Evolutionary conservation across 192 early-diverging fungal genomes (phyloP).

Genomic region (Backusella luteola): DNA sequence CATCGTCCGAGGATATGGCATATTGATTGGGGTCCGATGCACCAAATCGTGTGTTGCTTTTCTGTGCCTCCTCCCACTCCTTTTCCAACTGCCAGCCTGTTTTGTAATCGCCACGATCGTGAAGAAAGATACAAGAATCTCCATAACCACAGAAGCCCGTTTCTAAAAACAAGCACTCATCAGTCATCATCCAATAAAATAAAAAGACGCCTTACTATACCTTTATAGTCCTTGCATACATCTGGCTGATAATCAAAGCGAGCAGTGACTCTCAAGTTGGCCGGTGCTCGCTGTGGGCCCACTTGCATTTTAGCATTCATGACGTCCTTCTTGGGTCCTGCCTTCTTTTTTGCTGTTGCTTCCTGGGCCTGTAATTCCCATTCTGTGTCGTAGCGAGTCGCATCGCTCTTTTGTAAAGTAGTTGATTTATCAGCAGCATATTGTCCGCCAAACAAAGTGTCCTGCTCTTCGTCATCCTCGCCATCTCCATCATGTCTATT

Average conservation of each 20-base stretch:
- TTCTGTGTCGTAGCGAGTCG: constrained; percentile 45
- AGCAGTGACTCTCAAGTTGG: constrained; percentile 75
- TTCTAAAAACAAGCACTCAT: constrained; percentile 35
- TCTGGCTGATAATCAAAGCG: constrained; percentile 98
- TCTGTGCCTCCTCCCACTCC: constrained; percentile 93
- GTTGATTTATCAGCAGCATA: constrained; percentile 32
- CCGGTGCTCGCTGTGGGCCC: constrained; percentile 69
- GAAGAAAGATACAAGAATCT: constrained; percentile 96
- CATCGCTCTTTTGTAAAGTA: constrained; percentile 33
- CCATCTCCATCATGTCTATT: constrained; percentile 29
- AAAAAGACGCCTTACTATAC: constrained; percentile 39
- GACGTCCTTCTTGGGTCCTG: constrained; percentile 36
- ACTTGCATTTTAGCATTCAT: constrained; percentile 49
- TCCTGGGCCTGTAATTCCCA: constrained; percentile 36
- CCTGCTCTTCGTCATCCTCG: constrained; percentile 25
- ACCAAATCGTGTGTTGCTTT: constrained; percentile 46
- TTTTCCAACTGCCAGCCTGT: constrained; percentile 96
- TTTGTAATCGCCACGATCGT: constrained; percentile 97
- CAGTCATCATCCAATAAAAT: not conserved
- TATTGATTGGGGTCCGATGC: constrained; percentile 51
- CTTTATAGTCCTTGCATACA: constrained; percentile 99
- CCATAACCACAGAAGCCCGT: constrained; percentile 97
- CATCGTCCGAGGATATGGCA: constrained; percentile 47
- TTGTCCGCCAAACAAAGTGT: constrained; percentile 15
- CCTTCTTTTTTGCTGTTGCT: constrained; percentile 36